Evolutionary conservation across 1,284 basidiomycete genomes (phyloP), one percentile per base, ranked within the genome.

Genomic region (Malassezia sympodialis): DNA sequence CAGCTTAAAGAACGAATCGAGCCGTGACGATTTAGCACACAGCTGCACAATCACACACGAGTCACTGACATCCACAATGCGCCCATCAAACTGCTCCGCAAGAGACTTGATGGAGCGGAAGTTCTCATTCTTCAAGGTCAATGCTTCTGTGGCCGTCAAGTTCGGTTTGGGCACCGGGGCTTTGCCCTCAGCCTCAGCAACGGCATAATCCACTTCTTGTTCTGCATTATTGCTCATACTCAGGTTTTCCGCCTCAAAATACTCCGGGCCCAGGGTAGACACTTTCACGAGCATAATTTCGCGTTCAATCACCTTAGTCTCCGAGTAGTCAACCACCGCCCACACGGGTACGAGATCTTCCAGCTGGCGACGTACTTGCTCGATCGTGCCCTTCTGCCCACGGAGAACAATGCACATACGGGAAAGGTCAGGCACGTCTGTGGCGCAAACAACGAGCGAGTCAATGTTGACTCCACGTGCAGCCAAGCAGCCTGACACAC

Each of bases 381-480:
- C 94, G 49, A 99, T 87, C 39, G 98, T 91, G 58, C 88, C 90
- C 69, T 98, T 93, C 76, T 99, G 94, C 1, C 93, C 94, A 61
- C 84, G 85, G 46, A 99, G 81, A 62, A 96, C 90, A 76, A 99
- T 90, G 73, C 89, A 96, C 94, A 99, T 98, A 49, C 94, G 83
- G 78, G 87, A 90, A 40, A 98, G 80, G 78, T 99, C 94, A 55
- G 88, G 84, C 65, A 98, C 90, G 77, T 98, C 94, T 41, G 94
- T 99, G 56, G 88, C 84, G 78, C 94, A 99, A 21, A 99, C 94
- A 65, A 99, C 94, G 58, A 99, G 81, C 17, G 91, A 96, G 78
- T 99, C 94, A 76, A 78, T 96, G 80, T 99, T 99, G 81, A 98
- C 96, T 1, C 94, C 94, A 63, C 94, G 81, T 37, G 89, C 94